Conservation (phyloP, 1,284 basidiomycete species). For the Thelephora terrestris region DNA sequence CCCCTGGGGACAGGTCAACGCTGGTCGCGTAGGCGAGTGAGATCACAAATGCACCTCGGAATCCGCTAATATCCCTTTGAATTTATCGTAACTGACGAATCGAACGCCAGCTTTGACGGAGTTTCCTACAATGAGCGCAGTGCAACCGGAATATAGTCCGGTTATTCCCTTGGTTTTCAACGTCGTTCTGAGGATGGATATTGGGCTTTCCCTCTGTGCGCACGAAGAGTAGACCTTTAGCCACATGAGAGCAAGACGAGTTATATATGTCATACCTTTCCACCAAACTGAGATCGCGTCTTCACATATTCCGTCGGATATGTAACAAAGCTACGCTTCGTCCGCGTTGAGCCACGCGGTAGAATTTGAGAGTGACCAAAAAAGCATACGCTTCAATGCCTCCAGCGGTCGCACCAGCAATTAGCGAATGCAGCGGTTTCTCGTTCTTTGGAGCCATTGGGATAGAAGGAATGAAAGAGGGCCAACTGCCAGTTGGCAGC, state of each 20-base stretch:
- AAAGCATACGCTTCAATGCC: conserved; percentile 82
- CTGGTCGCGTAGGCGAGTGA: neutral
- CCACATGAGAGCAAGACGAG: neutral
- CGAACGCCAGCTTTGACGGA: conserved; percentile 88
- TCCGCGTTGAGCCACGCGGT: neutral
- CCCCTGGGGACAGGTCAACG: conserved; percentile 41
- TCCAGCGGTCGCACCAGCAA: conserved; percentile 91
- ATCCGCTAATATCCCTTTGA: conserved; percentile 81
- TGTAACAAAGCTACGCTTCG: conserved; percentile 53
- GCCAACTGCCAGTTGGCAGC: neutral
- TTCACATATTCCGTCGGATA: conserved; percentile 94
- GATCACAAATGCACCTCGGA: conserved; percentile 44
- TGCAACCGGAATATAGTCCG: conserved; percentile 82
- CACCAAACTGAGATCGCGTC: conserved; percentile 73
- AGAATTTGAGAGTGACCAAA: neutral
- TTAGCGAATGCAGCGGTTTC: conserved; percentile 69
- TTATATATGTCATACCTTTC: conserved; percentile 39
- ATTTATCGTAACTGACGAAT: conserved; percentile 92
- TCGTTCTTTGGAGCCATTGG: conserved; percentile 40
- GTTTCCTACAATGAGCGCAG: conserved; percentile 74
- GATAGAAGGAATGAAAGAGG: neutral
- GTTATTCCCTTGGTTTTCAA: conserved; percentile 60
- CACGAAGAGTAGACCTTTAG: neutral
- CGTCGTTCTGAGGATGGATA: conserved; percentile 63
- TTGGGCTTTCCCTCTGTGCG: conserved; percentile 50